Percentiles rank a stretch among this genome's conserved stretches.
Conservation (phyloP, 495 filamentous ascomycete species). For the Penicilliopsis zonata region DNA sequence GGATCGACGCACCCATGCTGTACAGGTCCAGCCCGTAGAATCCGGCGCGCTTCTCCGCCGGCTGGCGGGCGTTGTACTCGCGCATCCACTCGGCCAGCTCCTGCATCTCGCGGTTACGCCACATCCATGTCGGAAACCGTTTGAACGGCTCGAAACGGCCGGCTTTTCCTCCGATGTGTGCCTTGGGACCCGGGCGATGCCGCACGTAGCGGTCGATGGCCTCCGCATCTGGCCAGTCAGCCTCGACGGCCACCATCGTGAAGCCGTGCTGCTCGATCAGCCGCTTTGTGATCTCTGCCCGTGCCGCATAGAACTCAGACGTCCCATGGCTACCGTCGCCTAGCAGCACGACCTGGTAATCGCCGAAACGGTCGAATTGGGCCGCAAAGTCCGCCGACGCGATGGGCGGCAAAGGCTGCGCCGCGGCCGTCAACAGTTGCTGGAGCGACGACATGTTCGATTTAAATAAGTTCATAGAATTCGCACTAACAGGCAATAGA, state of each 20-base stretch:
- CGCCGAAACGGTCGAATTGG: constrained; percentile 31
- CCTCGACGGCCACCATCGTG: constrained; percentile 44
- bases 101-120: constrained; percentile 45
- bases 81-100: constrained; percentile 47
- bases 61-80: constrained; percentile 23
- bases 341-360: constrained; percentile 37
- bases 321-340: constrained; percentile 48
- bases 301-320: constrained; percentile 45
- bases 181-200: constrained; percentile 25
- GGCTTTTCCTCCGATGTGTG: constrained; percentile 15
- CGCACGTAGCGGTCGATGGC: constrained; percentile 45
- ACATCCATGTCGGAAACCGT: constrained; percentile 52
- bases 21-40: constrained; percentile 48
- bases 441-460: constrained; percentile 8
- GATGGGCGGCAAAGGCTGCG: constrained; percentile 29
- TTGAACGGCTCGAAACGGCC: constrained; percentile 31
- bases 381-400: constrained; percentile 21
- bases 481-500: too few species aligned
- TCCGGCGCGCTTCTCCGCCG: constrained; percentile 24
- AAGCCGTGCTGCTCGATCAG: constrained; percentile 41
- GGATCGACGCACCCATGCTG: constrained; percentile 38
- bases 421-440: constrained; percentile 21
- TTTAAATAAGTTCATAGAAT: too few species aligned
- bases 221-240: constrained; percentile 49
- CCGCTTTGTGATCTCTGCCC: constrained; percentile 42